phyloP scores from a whole-genome alignment of 2,329 filamentous ascomycete genomes.

The Penicillium hordei region DNA sequence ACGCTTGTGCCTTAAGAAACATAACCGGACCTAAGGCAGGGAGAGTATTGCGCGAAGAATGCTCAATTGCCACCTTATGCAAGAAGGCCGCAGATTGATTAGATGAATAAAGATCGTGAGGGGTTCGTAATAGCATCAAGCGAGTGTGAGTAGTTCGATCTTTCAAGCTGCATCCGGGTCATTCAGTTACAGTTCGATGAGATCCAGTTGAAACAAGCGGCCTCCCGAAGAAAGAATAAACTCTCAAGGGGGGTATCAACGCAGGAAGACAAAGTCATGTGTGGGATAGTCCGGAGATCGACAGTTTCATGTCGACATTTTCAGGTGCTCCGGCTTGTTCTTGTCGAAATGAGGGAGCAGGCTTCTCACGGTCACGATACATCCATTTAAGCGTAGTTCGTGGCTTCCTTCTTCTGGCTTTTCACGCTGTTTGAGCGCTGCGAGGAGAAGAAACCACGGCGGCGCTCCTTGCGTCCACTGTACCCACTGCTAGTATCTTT shows the following conservation, averaged over 20 bases:
- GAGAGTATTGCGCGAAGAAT: not conserved
- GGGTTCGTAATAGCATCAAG: constrained; percentile 25
- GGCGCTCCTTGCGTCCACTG: constrained; percentile 37
- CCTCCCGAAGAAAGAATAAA: constrained; percentile 7
- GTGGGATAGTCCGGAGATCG: constrained; percentile 5
- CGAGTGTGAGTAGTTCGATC: constrained; percentile 14
- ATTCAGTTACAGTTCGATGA: not conserved
- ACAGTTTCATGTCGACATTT: not conserved
- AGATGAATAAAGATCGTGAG: constrained; percentile 24
- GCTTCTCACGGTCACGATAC: not conserved
- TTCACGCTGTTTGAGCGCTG: constrained; percentile 30
- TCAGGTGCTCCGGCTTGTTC: not conserved
- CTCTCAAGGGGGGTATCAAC: constrained; percentile 16
- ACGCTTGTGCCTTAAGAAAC: not conserved
- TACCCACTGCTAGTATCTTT: constrained; percentile 33
- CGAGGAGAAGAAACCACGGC: constrained; percentile 40
- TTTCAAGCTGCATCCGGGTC: not conserved
- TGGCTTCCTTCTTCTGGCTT: constrained; percentile 30
- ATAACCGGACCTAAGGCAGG: not conserved
- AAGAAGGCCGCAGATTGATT: not conserved
- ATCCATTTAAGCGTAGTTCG: constrained; percentile 24
- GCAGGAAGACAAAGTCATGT: constrained; percentile 7
- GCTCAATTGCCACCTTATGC: not conserved
- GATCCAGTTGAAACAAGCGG: constrained; percentile 4
- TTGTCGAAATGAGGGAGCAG: not conserved